Conservation (phyloP, 768 basidiomycete species). For the Tricholoma hemisulphureum region DNA sequence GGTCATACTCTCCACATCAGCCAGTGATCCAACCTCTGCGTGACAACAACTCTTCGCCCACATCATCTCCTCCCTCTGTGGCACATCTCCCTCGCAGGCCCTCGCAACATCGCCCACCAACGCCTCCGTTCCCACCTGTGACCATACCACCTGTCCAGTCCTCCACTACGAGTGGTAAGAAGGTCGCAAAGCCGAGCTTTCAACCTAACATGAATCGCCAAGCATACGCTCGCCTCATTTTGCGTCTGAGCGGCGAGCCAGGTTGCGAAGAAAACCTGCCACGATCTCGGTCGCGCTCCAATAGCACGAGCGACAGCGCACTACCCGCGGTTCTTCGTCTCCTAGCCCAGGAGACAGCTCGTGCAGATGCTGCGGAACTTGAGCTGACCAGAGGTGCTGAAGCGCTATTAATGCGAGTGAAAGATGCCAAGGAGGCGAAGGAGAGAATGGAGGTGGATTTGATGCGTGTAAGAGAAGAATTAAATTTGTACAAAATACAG, state of each 20-base stretch:
- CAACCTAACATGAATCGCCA: slow-evolving; percentile 3
- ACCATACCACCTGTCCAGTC: background rate
- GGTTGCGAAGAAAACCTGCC: background rate
- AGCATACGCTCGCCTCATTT: slow-evolving; percentile 3
- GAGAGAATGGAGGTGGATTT: slow-evolving; percentile 30
- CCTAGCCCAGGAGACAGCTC: slow-evolving; percentile 34
- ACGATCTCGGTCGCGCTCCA: slow-evolving; percentile 5
- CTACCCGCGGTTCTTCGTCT: slow-evolving; percentile 11
- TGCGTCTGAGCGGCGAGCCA: background rate
- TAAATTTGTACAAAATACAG: slow-evolving; percentile 56
- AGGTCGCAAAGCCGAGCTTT: background rate
- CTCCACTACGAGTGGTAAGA: background rate
- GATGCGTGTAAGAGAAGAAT: slow-evolving; percentile 41
- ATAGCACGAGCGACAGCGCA: slow-evolving; percentile 1
- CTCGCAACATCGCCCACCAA: slow-evolving; percentile 6
- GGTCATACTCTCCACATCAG: slow-evolving; percentile 8
- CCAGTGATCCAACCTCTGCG: slow-evolving; percentile 7
- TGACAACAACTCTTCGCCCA: background rate
- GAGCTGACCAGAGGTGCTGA: slow-evolving; percentile 24
- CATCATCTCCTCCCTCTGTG: background rate
- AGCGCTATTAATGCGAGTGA: slow-evolving; percentile 30
- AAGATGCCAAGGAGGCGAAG: slow-evolving; percentile 30
- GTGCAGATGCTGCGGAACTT: slow-evolving; percentile 39
- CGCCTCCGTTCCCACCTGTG: slow-evolving; percentile 6
- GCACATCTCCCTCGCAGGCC: background rate